Evolutionary conservation across 2,329 filamentous ascomycete species (phyloP).

Genomic region (Myriosclerotinia duriaeana): DNA sequence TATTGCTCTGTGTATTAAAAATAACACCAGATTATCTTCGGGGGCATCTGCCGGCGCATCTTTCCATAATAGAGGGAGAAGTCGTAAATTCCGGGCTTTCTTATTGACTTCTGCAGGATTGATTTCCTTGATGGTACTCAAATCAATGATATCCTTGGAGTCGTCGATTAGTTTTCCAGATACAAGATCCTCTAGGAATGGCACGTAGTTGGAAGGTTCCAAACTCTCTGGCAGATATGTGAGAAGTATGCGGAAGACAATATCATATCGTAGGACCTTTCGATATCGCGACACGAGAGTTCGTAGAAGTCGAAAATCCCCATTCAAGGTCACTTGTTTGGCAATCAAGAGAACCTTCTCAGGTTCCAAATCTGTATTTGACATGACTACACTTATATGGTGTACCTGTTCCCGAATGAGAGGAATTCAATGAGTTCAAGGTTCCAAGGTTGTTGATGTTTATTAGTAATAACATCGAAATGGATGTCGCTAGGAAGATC

Average conservation of each 20-base stretch:
- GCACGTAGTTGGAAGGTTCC: conserved; percentile 61
- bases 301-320: conserved; percentile 63
- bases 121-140: conserved; percentile 55
- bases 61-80: conserved; percentile 57
- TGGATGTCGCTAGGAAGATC: conserved; percentile 20
- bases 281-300: conserved; percentile 57
- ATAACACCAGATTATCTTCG: conserved; percentile 58
- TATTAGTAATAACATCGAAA: neutral
- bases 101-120: conserved; percentile 64
- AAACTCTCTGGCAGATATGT: conserved; percentile 74
- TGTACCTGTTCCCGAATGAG: conserved; percentile 5
- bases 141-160: conserved; percentile 51
- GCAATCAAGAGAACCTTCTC: conserved; percentile 72
- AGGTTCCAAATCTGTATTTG: conserved; percentile 52
- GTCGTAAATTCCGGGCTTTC: conserved; percentile 60
- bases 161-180: conserved; percentile 35
- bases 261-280: conserved; percentile 59
- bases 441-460: neutral
- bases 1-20: conserved; percentile 66
- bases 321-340: conserved; percentile 64
- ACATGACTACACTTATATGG: conserved; percentile 34
- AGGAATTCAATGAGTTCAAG: neutral
- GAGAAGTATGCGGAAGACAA: conserved; percentile 70
- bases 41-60: conserved; percentile 50
- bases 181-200: conserved; percentile 57